These are phyloP conservation scores for Lonicera japonica DNA, from an alignment of 129 eudicot genomes.

Conservation along the genomic window DNA sequence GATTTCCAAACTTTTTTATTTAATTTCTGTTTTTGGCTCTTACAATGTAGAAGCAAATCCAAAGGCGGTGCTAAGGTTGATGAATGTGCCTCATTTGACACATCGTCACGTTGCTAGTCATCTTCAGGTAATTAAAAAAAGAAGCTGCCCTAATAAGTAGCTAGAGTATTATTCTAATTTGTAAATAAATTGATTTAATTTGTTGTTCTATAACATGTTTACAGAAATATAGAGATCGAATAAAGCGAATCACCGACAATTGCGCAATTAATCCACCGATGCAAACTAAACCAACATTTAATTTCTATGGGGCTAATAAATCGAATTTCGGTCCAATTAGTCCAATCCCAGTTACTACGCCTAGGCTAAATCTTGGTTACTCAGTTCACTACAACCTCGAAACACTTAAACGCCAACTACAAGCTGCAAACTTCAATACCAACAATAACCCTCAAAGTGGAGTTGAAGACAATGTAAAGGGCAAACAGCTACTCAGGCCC, in stretches of 20 bases:
- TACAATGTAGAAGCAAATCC: slow-evolving; percentile 3
- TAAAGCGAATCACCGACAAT: not conserved
- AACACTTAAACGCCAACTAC: not conserved
- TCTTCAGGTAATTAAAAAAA: not conserved
- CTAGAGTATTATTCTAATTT: not conserved
- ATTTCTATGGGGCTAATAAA: not conserved
- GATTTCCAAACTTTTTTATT: not conserved
- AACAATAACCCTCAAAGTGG: not conserved
- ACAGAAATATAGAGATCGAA: not conserved
- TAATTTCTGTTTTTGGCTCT: not conserved
- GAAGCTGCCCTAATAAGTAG: not conserved
- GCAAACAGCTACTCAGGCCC: not conserved
- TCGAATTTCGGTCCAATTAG: not conserved
- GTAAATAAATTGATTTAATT: no score
- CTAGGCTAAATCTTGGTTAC: not conserved
- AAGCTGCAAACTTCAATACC: not conserved
- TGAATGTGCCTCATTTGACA: slow-evolving; percentile 10
- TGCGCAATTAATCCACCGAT: not conserved
- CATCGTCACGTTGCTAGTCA: slow-evolving; percentile 7
- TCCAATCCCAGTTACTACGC: not conserved
- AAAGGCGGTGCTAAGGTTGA: not conserved
- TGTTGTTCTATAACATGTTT: not conserved
- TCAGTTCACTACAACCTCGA: not conserved
- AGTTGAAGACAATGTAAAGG: not conserved
- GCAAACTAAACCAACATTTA: not conserved